Base-by-base conservation (phyloP, 306 rosid genomes). In the Lathyrus tuberosus region DNA sequence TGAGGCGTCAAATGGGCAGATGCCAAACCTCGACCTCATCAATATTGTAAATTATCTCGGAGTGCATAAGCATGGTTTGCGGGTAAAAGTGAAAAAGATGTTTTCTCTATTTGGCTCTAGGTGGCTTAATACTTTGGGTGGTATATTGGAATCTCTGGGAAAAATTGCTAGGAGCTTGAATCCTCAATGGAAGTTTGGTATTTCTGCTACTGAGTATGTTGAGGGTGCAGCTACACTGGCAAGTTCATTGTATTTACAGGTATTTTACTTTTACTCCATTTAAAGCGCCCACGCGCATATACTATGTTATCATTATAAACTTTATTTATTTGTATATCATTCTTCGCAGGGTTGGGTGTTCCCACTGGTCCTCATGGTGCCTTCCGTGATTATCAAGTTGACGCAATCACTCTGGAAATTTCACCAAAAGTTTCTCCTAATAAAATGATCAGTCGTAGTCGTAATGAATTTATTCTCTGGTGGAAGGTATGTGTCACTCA, bases 291-390 rank as follows among this genome's bases (percentile, higher is more conserved):
- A 1, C 8, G 38, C 1, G 38, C 6, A 8, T 5, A 8, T 1
- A 35, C 10, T 8, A 35, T 35, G 14, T 26, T 51, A 38, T 40
- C 48, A 22, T 28, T 13, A 51, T 49, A 69, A 20, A 35, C 33
- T 40, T 71, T 71, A 4, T 78, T 68, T 66, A 60, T 60, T 24
- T 69, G 52, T 12, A 15, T 69, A 8, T 68, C 77, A 41, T 40
- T 85, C 62, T 10, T 71, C 46, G 57, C 76, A 94, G 98, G 87
- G 77, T 82, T 90, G 84, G 98, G 98, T 48, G 80, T 91, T 79
- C 98, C 98, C 17, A 88, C 96, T 1, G 97, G 98, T 73, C 76
- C 98, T 33, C 98, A 90, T 51, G 98, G 98, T 57, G 98, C 92
- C 77, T 94, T 94, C 71, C 95, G 98, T 62, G 98, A 90, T 83